phyloP scores from a whole-genome alignment of 306 rosid genomes.

The Biancaea sappan region DNA sequence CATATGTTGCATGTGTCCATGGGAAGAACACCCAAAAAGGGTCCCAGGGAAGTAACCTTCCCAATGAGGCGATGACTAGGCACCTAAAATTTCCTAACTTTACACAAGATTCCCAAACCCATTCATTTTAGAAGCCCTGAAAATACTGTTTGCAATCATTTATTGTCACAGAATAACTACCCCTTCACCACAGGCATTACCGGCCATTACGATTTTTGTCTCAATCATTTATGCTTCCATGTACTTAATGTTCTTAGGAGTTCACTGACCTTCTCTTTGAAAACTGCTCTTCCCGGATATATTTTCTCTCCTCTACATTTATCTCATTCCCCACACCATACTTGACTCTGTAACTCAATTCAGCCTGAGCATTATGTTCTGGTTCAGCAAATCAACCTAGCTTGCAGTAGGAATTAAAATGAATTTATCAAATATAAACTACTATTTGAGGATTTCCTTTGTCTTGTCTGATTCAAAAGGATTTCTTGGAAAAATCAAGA shows the following conservation, averaged over 20 bases:
- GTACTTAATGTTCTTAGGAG: not conserved
- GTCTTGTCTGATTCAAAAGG: not conserved
- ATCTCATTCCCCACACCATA: conserved; percentile 4
- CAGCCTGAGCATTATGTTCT: conserved; percentile 14
- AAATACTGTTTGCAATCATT: not conserved
- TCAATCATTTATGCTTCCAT: not conserved
- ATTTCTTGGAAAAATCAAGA: not conserved
- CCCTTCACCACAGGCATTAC: not conserved
- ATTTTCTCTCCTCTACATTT: not conserved
- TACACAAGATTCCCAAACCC: not conserved
- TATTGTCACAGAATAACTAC: not conserved
- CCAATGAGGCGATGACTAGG: not conserved
- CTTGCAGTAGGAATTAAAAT: not conserved
- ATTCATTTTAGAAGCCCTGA: not conserved
- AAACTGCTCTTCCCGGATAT: not conserved
- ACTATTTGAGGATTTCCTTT: conserved; percentile 4
- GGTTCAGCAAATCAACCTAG: conserved; percentile 10
- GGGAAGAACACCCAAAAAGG: not conserved
- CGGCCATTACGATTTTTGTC: not conserved
- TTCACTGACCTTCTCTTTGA: not conserved
- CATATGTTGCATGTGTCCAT: not conserved
- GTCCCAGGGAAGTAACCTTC: not conserved
- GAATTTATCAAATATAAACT: conserved; percentile 6
- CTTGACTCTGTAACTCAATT: conserved; percentile 11
- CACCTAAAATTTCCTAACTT: not conserved